Evolutionary conservation across 2,329 filamentous ascomycete species (phyloP).

Genomic region (Rhytidhysteron rufulum): DNA sequence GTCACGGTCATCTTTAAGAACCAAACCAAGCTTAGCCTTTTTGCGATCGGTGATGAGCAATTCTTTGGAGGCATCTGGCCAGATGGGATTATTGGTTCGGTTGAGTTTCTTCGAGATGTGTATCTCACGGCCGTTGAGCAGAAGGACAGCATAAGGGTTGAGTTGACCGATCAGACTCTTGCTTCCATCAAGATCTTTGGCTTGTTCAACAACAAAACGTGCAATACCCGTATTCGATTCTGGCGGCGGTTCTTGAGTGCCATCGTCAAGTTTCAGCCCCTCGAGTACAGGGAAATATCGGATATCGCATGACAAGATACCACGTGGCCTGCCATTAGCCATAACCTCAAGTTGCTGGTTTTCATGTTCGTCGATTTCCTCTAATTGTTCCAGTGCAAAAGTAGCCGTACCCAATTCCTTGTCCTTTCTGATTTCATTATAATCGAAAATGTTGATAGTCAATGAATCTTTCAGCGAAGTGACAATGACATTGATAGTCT

Average conservation of each 20-base stretch:
- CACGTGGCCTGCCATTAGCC: slow-evolving; percentile 77
- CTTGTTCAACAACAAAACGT: slow-evolving; percentile 89
- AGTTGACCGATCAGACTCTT: slow-evolving; percentile 90
- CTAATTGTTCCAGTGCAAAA: slow-evolving; percentile 78
- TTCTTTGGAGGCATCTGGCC: slow-evolving; percentile 89
- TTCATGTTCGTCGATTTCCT: slow-evolving; percentile 73
- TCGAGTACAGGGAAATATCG: slow-evolving; percentile 94
- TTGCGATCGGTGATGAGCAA: slow-evolving; percentile 92
- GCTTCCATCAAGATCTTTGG: slow-evolving; percentile 88
- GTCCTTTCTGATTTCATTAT: slow-evolving; percentile 93
- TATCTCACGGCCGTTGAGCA: slow-evolving; percentile 89
- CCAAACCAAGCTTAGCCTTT: slow-evolving; percentile 81
- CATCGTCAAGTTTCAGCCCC: slow-evolving; percentile 66
- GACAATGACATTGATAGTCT: slow-evolving; percentile 93
- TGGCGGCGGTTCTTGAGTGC: slow-evolving; percentile 73
- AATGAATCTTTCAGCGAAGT: slow-evolving; percentile 86
- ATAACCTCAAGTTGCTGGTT: slow-evolving; percentile 82
- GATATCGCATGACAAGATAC: slow-evolving; percentile 74
- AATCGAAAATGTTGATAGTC: slow-evolving; percentile 83
- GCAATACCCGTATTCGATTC: slow-evolving; percentile 92
- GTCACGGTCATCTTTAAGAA: slow-evolving; percentile 94
- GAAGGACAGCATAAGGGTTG: slow-evolving; percentile 82
- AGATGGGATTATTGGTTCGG: slow-evolving; percentile 95
- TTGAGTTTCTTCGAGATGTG: slow-evolving; percentile 90
- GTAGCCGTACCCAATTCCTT: slow-evolving; percentile 87